Conservation (phyloP, 306 rosid genomes). For the Parietaria judaica region DNA sequence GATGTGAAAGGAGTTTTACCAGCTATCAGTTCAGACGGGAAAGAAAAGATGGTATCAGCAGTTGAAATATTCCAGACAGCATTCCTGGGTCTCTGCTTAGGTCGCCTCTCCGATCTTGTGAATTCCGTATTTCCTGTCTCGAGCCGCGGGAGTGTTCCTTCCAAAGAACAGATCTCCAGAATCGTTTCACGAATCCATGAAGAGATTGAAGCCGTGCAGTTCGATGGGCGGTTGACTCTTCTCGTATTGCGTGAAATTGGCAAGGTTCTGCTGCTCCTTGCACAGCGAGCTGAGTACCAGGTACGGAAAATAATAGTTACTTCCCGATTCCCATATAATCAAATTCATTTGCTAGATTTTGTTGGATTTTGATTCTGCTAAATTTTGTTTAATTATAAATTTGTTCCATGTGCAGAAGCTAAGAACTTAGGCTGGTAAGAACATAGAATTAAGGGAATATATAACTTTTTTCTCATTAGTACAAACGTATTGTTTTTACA, state of each 20-base stretch:
- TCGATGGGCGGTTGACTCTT: conserved; percentile 90
- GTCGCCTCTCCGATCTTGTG: conserved; percentile 95
- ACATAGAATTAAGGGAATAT: not conserved
- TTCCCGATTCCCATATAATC: no score
- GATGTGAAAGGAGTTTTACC: conserved; percentile 91
- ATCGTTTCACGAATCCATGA: conserved; percentile 79
- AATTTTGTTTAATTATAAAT: not conserved
- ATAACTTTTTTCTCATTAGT: conserved; percentile 4
- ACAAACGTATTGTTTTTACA: no score
- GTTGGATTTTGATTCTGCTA: not conserved
- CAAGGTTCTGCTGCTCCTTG: conserved; percentile 76
- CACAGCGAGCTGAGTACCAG: conserved; percentile 88
- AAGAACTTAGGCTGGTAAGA: not conserved
- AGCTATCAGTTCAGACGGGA: conserved; percentile 74
- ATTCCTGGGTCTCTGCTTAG: conserved; percentile 76
- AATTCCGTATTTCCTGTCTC: conserved; percentile 85
- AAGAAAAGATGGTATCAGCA: conserved; percentile 68
- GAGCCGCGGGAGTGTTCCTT: conserved; percentile 91
- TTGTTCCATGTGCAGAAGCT: not conserved
- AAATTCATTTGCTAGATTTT: not conserved
- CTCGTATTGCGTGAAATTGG: conserved; percentile 95
- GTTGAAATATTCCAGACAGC: conserved; percentile 89
- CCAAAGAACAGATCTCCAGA: conserved; percentile 82
- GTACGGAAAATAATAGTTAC: conserved; percentile 22
- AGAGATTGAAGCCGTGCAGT: conserved; percentile 91